phyloP scores from a whole-genome alignment of 768 basidiomycete species.

The Lactarius akahatsu region DNA sequence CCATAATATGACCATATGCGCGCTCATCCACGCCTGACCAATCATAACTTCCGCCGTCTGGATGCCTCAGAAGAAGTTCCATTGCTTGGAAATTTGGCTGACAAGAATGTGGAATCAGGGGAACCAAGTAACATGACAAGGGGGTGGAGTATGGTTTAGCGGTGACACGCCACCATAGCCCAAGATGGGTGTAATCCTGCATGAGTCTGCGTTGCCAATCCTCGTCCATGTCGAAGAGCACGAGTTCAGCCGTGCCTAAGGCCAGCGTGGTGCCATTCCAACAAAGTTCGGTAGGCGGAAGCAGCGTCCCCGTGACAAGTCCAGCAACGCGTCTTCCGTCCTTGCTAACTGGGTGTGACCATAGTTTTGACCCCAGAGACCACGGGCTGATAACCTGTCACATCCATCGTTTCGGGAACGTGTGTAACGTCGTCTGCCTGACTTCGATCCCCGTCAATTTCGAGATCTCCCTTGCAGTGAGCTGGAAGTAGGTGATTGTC shows the following conservation, averaged over 20 bases:
- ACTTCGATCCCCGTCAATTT: slow-evolving; percentile 55
- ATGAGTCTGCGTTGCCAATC: slow-evolving; percentile 53
- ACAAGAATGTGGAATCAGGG: slow-evolving; percentile 46
- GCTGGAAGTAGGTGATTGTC: slow-evolving; percentile 80
- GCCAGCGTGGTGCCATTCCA: slow-evolving; percentile 40
- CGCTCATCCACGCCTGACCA: slow-evolving; percentile 55
- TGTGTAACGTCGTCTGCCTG: slow-evolving; percentile 44
- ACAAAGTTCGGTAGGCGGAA: slow-evolving; percentile 49
- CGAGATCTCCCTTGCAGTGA: slow-evolving; percentile 49
- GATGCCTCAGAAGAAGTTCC: slow-evolving; percentile 47
- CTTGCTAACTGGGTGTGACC: slow-evolving; percentile 61
- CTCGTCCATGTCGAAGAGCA: slow-evolving; percentile 46
- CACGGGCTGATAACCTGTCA: slow-evolving; percentile 66
- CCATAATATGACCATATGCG: slow-evolving; percentile 50
- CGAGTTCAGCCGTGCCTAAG: slow-evolving; percentile 36
- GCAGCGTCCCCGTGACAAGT: slow-evolving; percentile 61
- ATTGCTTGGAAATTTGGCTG: slow-evolving; percentile 62
- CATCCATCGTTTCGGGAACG: slow-evolving; percentile 56
- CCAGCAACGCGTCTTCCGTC: slow-evolving; percentile 54
- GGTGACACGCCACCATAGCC: slow-evolving; percentile 63
- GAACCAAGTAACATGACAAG: slow-evolving; percentile 65
- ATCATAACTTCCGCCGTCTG: slow-evolving; percentile 47
- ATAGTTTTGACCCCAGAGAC: slow-evolving; percentile 54
- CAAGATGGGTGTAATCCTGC: slow-evolving; percentile 62
- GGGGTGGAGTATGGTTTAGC: slow-evolving; percentile 51